A percentile compares a stretch with the other conserved stretches of the same genome.
These are phyloP conservation scores for Nicotiana noctiflora DNA, from an alignment of 257 asterid genomes.

Conservation along the genomic window DNA sequence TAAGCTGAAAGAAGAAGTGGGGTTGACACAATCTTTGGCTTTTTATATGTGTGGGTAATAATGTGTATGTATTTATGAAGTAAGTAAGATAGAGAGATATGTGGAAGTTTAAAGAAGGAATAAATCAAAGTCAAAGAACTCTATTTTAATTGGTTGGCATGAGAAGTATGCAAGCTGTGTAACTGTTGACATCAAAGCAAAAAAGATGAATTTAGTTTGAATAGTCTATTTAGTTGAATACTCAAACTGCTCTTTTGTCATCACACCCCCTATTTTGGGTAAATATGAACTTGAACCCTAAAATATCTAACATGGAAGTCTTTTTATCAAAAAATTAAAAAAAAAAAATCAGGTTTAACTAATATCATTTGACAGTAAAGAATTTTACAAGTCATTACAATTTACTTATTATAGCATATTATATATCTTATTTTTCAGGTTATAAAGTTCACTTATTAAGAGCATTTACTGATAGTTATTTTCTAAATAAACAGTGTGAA, in stretches of 20 bases:
- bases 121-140: slow-evolving; percentile 44
- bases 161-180: slow-evolving; percentile 18
- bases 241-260: not conserved
- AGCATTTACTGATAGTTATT: too few relatives aligned
- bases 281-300: not conserved
- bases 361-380: not conserved
- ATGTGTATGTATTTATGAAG: not conserved
- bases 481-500: too few relatives aligned
- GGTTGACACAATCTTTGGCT: not conserved
- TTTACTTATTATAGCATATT: not conserved
- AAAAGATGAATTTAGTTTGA: slow-evolving; percentile 18
- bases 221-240: slow-evolving; percentile 1
- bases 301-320: not conserved
- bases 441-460: too few relatives aligned
- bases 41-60: slow-evolving; percentile 8
- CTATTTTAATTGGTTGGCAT: slow-evolving; percentile 1
- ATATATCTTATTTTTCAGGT: not conserved
- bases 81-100: not conserved
- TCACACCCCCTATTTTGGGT: not conserved
- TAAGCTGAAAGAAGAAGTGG: slow-evolving; percentile 8
- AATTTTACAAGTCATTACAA: not conserved
- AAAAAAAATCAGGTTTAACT: not conserved
- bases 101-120: slow-evolving; percentile 37
- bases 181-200: slow-evolving; percentile 29
- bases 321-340: not conserved